Conservation (phyloP, 148 eudicot genomes). For the Nyssa sinensis region DNA sequence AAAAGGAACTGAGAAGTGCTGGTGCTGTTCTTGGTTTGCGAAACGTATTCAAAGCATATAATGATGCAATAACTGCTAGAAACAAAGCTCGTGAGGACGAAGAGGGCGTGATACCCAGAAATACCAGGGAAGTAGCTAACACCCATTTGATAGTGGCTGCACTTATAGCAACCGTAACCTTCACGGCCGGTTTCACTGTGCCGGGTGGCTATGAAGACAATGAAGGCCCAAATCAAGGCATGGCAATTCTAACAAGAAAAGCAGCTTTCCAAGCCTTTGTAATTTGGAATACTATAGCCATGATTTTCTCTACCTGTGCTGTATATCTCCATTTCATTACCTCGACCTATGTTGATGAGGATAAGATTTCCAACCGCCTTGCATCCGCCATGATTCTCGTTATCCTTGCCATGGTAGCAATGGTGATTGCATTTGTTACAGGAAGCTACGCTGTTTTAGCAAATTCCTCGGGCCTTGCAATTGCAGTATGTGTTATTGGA, state of each 20-base stretch:
- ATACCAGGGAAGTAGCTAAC: too few species aligned
- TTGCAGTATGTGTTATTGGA: too few species aligned
- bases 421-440: slow-evolving; percentile 9
- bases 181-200: slow-evolving; percentile 13
- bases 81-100: too few species aligned
- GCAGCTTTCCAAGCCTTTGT: slow-evolving; percentile 9
- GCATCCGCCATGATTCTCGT: background rate
- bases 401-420: slow-evolving; percentile 1
- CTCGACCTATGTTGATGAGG: background rate
- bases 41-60: background rate
- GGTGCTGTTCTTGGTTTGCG: background rate
- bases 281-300: background rate
- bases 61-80: background rate
- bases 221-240: slow-evolving; percentile 11
- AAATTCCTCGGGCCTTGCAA: background rate
- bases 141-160: slow-evolving; percentile 5
- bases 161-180: slow-evolving; percentile 15
- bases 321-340: background rate
- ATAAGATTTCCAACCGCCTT: background rate
- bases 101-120: too few species aligned
- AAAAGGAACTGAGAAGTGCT: background rate
- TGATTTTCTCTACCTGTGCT: background rate
- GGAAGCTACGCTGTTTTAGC: background rate
- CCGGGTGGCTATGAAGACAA: slow-evolving; percentile 12
- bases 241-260: background rate